Evolutionary conservation across 2,329 filamentous ascomycete species (phyloP), one percentile per base, ranked within the genome.

Genomic region (Colletotrichum sp.): DNA sequence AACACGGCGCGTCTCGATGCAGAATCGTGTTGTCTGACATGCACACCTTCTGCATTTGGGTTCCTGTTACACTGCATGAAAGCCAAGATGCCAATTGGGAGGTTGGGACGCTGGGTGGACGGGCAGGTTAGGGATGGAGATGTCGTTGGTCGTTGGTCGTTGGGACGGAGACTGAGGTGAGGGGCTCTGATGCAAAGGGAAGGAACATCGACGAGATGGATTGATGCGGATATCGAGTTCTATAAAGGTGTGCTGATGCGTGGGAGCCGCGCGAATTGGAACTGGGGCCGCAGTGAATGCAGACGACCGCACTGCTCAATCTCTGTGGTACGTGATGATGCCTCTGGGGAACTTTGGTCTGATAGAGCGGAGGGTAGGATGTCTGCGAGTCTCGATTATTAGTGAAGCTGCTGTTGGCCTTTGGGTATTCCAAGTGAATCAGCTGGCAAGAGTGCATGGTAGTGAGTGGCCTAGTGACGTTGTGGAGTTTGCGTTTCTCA

Each of bases 401-500:
- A 34, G 39, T 49, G 16, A n/a, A 44, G 39, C 8, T 44, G 8
- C 39, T 44, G 18, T 10, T 44, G 18, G 5, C 9, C 3, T 6
- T 10, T 21, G 44, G 6, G 44, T 49, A 49, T 21, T 2, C 44
- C 6, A 21, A 21, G 44, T 12, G n/a, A 49, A 49, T 21, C 18
- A 21, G 10, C 44, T 13, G 10, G n/a, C 18, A 13, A 49, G n/a
- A 49, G 44, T 13, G n/a, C 18, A 49, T n/a, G 18, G 1, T 6
- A 2, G 39, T 12, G 39, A 5, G 39, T 6, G 39, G 18, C 10
- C 9, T 21, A 0, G n/a, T 49, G 44, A 49, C 5, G 44, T 13
- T 21, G 9, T 13, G 18, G 2, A 7, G 18, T 1, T 4, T 10
- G 39, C 0, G 39, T 21, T 21, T 49, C 3, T n/a, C 18, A 4